Evolutionary conservation across 139 green algal genomes (phyloP), one percentile per base, ranked within the genome.

Genomic region (Chlamydomonas asymmetrica): DNA sequence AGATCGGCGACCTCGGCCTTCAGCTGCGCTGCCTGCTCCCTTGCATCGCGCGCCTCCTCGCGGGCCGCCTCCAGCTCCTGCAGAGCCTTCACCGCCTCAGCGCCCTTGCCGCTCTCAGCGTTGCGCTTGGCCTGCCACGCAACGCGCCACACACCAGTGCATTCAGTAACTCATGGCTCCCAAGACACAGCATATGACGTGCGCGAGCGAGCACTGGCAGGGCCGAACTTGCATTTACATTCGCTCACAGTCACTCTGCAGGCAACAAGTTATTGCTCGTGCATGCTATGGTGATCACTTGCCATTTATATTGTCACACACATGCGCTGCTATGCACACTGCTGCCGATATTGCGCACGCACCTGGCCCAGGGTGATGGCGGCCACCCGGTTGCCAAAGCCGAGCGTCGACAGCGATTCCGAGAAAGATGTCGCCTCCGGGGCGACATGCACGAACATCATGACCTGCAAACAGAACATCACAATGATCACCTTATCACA

Each of bases 381-480:
- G 2, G 83, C 89, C 32, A 97, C 95, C 0, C 90, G 78, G 23
- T 71, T 84, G 23, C 92, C 96, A 77, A 99, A 99, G 37, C 91
- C 88, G 38, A 99, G 88, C 27, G 94, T 97, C 78, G 80, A 93
- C 25, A 93, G 57, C 27, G 84, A 91, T 76, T 97, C 93, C 41
- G 81, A 73, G 43, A 77, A 73, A 29, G 85, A 93, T 22, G 50
- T 86, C n/a, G 45, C 73, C 86, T 97, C 93, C 1, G 94, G 94
- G 40, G 89, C 83, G 25, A 97, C 79, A 78, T 98, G 94, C 78
- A 97, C 90, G 81, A 98, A 96, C 93, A 98, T 98, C 90, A 96
- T 94, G 20, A 91, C 87, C 83, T 96, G 94, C 63, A 27, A 29
- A 34, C 10, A 20, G 59, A 8, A 79, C 48, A n/a, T 63, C n/a